phyloP scores from a whole-genome alignment of 768 basidiomycete genomes.

The Leccinum broughii region DNA sequence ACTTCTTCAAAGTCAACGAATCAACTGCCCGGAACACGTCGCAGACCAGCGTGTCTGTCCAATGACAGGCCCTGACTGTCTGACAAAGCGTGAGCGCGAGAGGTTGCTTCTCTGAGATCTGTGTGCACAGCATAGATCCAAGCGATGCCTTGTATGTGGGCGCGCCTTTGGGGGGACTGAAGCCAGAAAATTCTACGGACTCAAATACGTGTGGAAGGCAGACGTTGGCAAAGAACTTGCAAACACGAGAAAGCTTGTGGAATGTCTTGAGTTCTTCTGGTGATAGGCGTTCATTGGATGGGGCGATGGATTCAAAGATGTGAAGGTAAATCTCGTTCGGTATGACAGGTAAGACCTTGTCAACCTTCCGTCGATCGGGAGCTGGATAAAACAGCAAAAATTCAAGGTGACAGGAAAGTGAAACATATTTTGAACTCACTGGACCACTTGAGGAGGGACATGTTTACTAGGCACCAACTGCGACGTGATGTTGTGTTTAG shows the following conservation, averaged over 20 bases:
- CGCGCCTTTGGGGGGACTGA: conserved; percentile 7
- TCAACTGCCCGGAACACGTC: not conserved
- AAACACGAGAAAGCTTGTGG: conserved; percentile 39
- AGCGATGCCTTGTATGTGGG: not conserved
- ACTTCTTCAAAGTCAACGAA: conserved; percentile 4
- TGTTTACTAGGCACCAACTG: too few relatives aligned
- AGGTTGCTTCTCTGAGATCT: not conserved
- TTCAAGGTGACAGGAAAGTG: not conserved
- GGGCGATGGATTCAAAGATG: conserved; percentile 38
- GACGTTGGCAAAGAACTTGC: conserved; percentile 42
- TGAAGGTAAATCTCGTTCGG: conserved; percentile 47
- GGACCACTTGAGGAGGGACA: too few relatives aligned
- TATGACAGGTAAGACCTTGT: conserved; percentile 30
- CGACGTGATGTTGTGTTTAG: too few relatives aligned
- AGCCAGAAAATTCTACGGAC: conserved; percentile 23
- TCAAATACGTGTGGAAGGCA: conserved; percentile 42
- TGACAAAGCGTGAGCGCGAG: not conserved
- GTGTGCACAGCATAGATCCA: not conserved
- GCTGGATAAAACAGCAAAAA: conserved; percentile 16
- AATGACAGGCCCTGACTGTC: not conserved
- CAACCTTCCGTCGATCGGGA: conserved; percentile 22
- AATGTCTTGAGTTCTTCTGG: conserved; percentile 14
- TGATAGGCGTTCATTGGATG: conserved; percentile 12
- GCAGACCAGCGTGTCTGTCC: conserved; percentile 1
- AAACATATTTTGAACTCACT: too few relatives aligned